Evolutionary conservation across 2,329 filamentous ascomycete species (phyloP).

Genomic region (Calonectria pseudoreteaudii): DNA sequence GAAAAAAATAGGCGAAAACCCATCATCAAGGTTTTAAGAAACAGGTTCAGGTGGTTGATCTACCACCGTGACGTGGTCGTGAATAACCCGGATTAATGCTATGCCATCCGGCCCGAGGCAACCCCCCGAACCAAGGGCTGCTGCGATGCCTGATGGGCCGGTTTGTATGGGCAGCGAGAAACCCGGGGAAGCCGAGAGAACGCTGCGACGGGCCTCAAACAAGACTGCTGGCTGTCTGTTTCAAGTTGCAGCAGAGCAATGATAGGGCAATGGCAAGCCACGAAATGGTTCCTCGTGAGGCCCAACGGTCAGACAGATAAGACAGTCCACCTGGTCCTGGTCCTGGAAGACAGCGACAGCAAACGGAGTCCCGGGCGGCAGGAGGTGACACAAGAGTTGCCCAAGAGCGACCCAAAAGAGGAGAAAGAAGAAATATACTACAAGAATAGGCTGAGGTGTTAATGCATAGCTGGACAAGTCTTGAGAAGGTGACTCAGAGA

Average conservation of each 20-base stretch:
- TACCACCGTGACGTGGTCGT: background rate
- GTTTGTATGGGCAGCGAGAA: background rate
- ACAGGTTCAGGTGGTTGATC: background rate
- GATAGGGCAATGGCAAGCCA: background rate
- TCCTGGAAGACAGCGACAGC: too few species aligned
- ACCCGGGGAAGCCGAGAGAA: background rate
- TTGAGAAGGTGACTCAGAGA: background rate
- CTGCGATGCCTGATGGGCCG: background rate
- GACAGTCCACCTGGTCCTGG: background rate
- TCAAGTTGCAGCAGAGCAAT: background rate
- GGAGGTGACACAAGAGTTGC: background rate
- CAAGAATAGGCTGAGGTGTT: background rate
- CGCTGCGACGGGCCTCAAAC: background rate
- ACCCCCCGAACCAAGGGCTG: background rate
- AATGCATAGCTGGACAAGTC: background rate
- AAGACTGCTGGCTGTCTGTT: background rate
- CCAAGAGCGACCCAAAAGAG: background rate
- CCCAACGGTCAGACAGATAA: slow-evolving; percentile 1
- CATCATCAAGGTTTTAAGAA: slow-evolving; percentile 5
- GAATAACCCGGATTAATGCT: background rate
- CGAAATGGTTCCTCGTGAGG: background rate
- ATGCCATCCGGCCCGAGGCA: background rate
- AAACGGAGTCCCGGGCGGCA: background rate
- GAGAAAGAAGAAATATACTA: slow-evolving; percentile 2
- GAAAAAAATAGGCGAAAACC: background rate